Evolutionary conservation across 176 grass and related monocot genomes (phyloP).

Genomic region (Poa annua): DNA sequence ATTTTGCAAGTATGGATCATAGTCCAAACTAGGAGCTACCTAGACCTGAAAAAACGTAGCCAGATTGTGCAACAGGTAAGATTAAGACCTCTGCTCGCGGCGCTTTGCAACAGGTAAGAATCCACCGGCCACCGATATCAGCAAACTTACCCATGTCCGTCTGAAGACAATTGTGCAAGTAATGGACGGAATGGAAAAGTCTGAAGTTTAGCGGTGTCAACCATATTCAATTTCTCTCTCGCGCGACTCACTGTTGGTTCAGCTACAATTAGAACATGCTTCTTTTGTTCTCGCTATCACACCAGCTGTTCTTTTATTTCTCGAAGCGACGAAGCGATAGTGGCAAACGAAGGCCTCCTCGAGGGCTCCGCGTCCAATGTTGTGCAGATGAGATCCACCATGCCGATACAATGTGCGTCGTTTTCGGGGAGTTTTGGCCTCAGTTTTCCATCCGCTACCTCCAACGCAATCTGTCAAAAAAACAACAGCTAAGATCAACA

Average conservation of each 20-base stretch:
- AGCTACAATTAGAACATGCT: neutral
- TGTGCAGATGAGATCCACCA: conserved; percentile 51
- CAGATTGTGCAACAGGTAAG: neutral
- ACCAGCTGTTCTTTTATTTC: conserved; percentile 28
- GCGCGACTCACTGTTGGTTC: too few relatives aligned
- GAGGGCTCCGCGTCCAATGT: conserved; percentile 51
- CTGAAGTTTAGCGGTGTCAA: neutral
- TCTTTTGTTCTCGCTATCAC: neutral
- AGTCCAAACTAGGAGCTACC: too few relatives aligned
- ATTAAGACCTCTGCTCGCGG: neutral
- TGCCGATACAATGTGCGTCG: conserved; percentile 1
- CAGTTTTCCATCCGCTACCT: conserved; percentile 58
- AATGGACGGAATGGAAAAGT: neutral
- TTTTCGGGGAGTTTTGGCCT: conserved; percentile 43
- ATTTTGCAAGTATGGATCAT: neutral
- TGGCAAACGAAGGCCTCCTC: conserved; percentile 50
- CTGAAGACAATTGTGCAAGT: neutral
- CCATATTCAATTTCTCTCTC: too few relatives aligned
- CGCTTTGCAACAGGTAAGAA: too few relatives aligned
- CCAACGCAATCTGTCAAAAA: conserved; percentile 55
- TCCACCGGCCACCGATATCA: too few relatives aligned
- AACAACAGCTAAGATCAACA: neutral
- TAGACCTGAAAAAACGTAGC: too few relatives aligned
- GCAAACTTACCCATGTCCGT: neutral
- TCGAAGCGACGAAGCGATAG: conserved; percentile 37